A percentile compares a stretch with the other conserved stretches of the same genome.
phyloP scores from a whole-genome alignment of 2,329 filamentous ascomycete genomes.

The Neofusicoccum laricinum region DNA sequence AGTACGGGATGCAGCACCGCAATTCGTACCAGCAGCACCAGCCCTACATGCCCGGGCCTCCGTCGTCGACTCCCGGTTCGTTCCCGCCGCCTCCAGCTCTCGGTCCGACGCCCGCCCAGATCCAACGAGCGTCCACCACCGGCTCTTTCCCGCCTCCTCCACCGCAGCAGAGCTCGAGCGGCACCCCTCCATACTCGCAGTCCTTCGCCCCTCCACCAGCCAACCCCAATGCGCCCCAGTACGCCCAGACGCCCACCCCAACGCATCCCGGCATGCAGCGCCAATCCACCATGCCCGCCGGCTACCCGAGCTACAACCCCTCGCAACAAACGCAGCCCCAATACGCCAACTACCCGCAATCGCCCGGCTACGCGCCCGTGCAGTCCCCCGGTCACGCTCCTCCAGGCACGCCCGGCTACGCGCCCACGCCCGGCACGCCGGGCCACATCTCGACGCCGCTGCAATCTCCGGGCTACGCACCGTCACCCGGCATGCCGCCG shows the following conservation, averaged over 20 bases:
- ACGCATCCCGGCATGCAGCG: constrained; percentile 27
- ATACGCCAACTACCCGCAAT: constrained; percentile 37
- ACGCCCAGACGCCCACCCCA: constrained; percentile 21
- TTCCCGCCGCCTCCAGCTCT: constrained; percentile 27
- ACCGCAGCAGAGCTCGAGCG: constrained; percentile 15
- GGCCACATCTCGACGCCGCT: constrained; percentile 23
- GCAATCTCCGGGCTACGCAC: constrained; percentile 32
- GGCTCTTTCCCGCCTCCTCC: constrained; percentile 35
- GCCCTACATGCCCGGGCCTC: constrained; percentile 43
- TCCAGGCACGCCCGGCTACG: constrained; percentile 21
- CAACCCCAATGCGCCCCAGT: constrained; percentile 22
- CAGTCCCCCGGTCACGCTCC: constrained; percentile 23
- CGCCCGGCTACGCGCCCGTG: constrained; percentile 28
- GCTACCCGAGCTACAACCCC: constrained; percentile 15
- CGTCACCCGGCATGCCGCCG: constrained; percentile 33
- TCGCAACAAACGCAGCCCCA: constrained; percentile 24
- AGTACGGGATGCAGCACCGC: constrained; percentile 27
- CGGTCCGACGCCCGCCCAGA: constrained; percentile 22
- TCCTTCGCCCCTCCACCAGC: constrained; percentile 41
- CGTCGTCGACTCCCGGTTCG: constrained; percentile 29
- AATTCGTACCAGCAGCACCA: constrained; percentile 31
- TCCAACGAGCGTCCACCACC: constrained; percentile 34
- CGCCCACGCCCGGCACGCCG: not conserved
- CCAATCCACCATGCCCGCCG: constrained; percentile 29
- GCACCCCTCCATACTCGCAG: constrained; percentile 21